Percentiles rank a stretch among this genome's conserved stretches.
phyloP scores from a whole-genome alignment of 163 green algal genomes.

The Volvox carteri region DNA sequence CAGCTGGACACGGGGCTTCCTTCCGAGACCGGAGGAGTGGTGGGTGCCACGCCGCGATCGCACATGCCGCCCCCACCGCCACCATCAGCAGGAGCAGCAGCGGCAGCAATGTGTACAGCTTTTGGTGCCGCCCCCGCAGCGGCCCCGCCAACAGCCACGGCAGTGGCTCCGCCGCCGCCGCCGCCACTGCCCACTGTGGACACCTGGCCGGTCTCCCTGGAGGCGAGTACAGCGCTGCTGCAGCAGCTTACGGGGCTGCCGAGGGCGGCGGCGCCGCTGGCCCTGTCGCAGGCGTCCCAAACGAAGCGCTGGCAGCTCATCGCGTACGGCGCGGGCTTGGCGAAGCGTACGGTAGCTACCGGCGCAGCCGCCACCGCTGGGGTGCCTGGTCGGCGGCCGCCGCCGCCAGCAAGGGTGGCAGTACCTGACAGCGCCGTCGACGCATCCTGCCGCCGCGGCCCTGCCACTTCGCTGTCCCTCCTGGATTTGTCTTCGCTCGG shows the following conservation, averaged over 20 bases:
- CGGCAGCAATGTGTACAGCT: background rate
- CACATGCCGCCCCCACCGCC: background rate
- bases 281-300: background rate
- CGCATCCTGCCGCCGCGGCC: background rate
- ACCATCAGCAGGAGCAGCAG: background rate
- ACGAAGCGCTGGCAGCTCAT: slow-evolving; percentile 12
- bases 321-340: slow-evolving; percentile 11
- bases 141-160: too few species aligned
- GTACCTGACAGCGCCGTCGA: background rate
- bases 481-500: background rate
- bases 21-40: background rate
- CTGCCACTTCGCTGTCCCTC: background rate
- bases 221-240: background rate
- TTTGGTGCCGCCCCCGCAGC: too few species aligned
- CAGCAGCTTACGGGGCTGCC: background rate
- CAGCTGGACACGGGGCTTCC: background rate
- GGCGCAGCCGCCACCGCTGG: background rate
- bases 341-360: background rate
- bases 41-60: background rate
- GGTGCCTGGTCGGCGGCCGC: background rate
- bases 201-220: slow-evolving; percentile 19
- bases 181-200: background rate
- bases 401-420: background rate
- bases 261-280: background rate
- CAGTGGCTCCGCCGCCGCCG: too few species aligned